phyloP scores from a whole-genome alignment of 176 grass and related monocot genomes.

The bread wheat (Triticum aestivum) region IWGSC_CS_RefSeq_v2.1 NC_057813.1:233326377-233326876 shows the following conservation, averaged over 20 bases:
- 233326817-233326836: not conserved
- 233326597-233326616: not conserved
- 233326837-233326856: constrained; percentile 45
- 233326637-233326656: constrained; percentile 35
- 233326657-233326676: not conserved
- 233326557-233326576: not conserved
- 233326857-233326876: constrained; percentile 18
- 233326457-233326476: not conserved
- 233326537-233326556: constrained; percentile 13
- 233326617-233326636: constrained; percentile 48
- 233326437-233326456: not conserved
- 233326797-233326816: not conserved
- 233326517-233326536: constrained; percentile 2
- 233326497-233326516: not conserved
- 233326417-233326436: not conserved
- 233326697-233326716: constrained; percentile 47
- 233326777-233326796: not conserved
- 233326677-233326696: constrained; percentile 18
- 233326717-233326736: constrained; percentile 36
- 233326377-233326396: too few relatives aligned
- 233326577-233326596: constrained; percentile 12
- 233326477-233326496: constrained; percentile 3
- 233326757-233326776: not conserved
- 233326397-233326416: too few relatives aligned
- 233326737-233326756: not conserved